Evolutionary conservation across 2,329 filamentous ascomycete genomes (phyloP).

Genomic region (Exserohilum rostratum): DNA sequence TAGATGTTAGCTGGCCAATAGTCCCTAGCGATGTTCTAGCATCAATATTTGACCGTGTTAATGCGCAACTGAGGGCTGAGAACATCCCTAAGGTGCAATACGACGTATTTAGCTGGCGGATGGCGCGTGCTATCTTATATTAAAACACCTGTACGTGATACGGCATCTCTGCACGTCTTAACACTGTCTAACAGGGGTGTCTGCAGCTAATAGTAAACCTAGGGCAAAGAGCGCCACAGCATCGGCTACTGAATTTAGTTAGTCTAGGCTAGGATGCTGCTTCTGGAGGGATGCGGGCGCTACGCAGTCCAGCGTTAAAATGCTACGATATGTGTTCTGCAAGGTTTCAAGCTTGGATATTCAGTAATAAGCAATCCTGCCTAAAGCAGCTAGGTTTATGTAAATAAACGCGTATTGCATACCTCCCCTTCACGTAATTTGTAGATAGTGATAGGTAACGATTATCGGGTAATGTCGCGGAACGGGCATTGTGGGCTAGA

Average conservation of each 20-base stretch:
- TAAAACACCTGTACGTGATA: background rate
- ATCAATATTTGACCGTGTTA: background rate
- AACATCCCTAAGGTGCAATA: background rate
- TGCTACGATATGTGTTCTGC: too few relatives aligned
- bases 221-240: background rate
- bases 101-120: slow-evolving; percentile 1
- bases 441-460: too few relatives aligned
- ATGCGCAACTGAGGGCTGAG: background rate
- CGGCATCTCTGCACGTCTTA: background rate
- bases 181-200: background rate
- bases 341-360: too few relatives aligned
- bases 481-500: too few relatives aligned
- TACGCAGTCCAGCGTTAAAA: too few relatives aligned
- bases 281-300: too few relatives aligned
- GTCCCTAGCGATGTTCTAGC: background rate
- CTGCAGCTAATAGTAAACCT: background rate
- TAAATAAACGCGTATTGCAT: too few relatives aligned
- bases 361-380: too few relatives aligned
- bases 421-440: too few relatives aligned
- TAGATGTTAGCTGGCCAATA: background rate
- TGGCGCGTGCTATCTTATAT: background rate
- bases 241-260: background rate
- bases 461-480: too few relatives aligned
- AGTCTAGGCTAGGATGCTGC: background rate
- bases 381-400: too few relatives aligned